Conservation (phyloP, 768 basidiomycete species). For the Boletus rubropictus region DNA sequence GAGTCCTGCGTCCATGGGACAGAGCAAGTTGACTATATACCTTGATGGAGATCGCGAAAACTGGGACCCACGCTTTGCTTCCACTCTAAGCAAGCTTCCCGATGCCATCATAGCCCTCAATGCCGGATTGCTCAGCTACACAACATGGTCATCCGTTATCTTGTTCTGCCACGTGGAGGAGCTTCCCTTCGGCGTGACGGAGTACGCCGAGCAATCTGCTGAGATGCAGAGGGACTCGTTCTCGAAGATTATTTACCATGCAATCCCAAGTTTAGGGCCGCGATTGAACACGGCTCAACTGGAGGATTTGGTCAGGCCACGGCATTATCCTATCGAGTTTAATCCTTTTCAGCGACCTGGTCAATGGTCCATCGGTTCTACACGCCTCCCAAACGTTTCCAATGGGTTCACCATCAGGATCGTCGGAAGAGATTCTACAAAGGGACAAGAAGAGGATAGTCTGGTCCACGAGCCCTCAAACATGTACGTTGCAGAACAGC, state of each 20-base stretch:
- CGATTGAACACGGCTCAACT: constrained; percentile 20
- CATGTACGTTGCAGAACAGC: neutral
- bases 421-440: constrained; percentile 17
- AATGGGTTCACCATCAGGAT: constrained; percentile 31
- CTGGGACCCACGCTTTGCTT: constrained; percentile 23
- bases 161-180: constrained; percentile 26
- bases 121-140: constrained; percentile 35
- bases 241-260: constrained; percentile 26
- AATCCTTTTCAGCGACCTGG: constrained; percentile 33
- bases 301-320: constrained; percentile 21
- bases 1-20: constrained; percentile 34
- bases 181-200: constrained; percentile 31
- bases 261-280: constrained; percentile 21
- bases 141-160: constrained; percentile 35
- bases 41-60: constrained; percentile 28
- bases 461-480: neutral
- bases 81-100: constrained; percentile 22
- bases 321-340: constrained; percentile 27
- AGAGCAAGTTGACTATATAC: constrained; percentile 35
- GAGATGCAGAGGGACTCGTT: constrained; percentile 28
- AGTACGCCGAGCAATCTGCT: constrained; percentile 35
- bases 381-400: constrained; percentile 27
- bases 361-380: constrained; percentile 24
- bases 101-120: constrained; percentile 41
- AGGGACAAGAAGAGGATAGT: neutral